Percentiles rank a stretch among this genome's conserved stretches.
Evolutionary conservation across 2,329 filamentous ascomycete species (phyloP).

Genomic region (Botrytis porri): DNA sequence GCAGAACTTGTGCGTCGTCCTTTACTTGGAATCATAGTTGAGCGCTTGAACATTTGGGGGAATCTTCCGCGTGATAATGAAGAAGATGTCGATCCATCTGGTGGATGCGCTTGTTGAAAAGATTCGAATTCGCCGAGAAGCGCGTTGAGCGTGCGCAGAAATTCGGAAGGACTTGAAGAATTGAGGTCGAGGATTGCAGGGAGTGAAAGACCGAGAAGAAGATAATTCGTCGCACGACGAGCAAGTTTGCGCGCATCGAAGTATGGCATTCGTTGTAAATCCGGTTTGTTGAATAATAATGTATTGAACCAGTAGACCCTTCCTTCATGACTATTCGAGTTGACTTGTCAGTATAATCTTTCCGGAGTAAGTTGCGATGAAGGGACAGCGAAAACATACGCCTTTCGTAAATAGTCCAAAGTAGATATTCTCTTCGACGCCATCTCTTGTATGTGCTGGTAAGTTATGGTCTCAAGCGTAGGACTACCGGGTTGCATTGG

Average conservation of each 20-base stretch:
- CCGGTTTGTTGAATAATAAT: constrained; percentile 79
- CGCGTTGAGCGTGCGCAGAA: constrained; percentile 79
- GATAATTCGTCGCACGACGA: constrained; percentile 87
- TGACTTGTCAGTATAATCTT: constrained; percentile 2
- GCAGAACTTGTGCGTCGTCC: constrained; percentile 56
- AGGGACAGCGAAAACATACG: constrained; percentile 54
- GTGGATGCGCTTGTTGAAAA: constrained; percentile 82
- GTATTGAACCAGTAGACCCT: constrained; percentile 99
- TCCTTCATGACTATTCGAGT: constrained; percentile 73
- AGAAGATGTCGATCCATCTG: constrained; percentile 62
- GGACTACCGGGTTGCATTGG: constrained; percentile 34
- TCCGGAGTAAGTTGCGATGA: neutral
- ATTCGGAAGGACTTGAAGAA: constrained; percentile 74
- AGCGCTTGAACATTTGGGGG: constrained; percentile 77
- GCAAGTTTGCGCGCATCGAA: constrained; percentile 81
- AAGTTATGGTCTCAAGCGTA: constrained; percentile 39
- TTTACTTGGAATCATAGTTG: constrained; percentile 51
- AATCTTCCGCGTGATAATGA: constrained; percentile 75
- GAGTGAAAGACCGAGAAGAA: constrained; percentile 87
- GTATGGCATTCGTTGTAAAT: constrained; percentile 78
- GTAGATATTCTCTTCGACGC: constrained; percentile 92
- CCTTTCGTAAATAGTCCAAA: constrained; percentile 86
- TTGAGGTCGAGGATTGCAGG: constrained; percentile 88
- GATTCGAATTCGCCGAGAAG: constrained; percentile 90
- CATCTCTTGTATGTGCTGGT: constrained; percentile 74